phyloP scores from a whole-genome alignment of 768 basidiomycete species.

The Inosperma sp. region DNA sequence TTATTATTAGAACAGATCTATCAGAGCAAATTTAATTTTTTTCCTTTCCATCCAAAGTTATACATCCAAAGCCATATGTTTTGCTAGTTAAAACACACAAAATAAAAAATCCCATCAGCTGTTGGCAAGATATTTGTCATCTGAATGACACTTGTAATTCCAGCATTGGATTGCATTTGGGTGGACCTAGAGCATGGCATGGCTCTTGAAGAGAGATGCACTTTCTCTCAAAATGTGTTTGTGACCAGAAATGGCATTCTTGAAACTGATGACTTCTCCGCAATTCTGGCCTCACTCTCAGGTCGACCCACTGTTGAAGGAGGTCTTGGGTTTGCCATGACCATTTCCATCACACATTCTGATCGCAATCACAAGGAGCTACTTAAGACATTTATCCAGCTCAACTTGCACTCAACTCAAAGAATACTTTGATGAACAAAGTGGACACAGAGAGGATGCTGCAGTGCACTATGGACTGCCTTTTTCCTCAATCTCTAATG shows the following conservation, averaged over 20 bases:
- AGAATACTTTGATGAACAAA: neutral
- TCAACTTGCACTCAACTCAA: neutral
- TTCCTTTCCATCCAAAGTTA: no score
- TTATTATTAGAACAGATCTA: no score
- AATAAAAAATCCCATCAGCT: neutral
- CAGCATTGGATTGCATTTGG: neutral
- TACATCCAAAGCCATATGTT: no score
- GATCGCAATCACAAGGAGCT: neutral
- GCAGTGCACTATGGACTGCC: neutral
- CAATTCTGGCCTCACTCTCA: slow-evolving; percentile 1
- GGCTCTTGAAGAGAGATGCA: neutral
- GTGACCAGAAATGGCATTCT: neutral
- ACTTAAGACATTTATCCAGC: neutral
- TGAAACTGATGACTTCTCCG: slow-evolving; percentile 4
- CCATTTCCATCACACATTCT: slow-evolving; percentile 1
- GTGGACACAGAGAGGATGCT: neutral
- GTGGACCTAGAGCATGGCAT: neutral
- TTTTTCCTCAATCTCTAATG: neutral
- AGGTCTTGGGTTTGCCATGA: slow-evolving; percentile 2
- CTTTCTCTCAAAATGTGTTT: neutral
- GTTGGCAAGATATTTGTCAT: neutral
- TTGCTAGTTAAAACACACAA: no score
- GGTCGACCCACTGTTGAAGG: neutral
- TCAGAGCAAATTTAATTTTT: no score
- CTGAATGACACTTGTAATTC: slow-evolving; percentile 1